phyloP scores from a whole-genome alignment of 2,329 filamentous ascomycete species.

The Fusarium sp. region DNA sequence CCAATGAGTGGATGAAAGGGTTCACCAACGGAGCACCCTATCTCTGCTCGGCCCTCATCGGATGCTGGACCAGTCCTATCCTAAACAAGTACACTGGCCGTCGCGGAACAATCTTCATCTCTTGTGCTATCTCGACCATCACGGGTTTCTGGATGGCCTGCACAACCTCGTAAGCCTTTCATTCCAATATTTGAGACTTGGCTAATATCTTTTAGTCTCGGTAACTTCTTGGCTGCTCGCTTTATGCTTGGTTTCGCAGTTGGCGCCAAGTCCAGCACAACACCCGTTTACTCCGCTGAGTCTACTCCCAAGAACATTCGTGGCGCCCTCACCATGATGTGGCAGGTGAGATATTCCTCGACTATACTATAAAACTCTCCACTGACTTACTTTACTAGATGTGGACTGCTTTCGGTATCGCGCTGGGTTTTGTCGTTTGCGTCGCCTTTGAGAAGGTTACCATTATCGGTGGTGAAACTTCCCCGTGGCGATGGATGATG shows the following conservation, averaged over 20 bases:
- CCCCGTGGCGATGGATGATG: constrained; percentile 54
- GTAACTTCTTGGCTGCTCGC: constrained; percentile 48
- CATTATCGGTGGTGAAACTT: constrained; percentile 49
- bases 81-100: constrained; percentile 72
- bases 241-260: constrained; percentile 53
- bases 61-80: constrained; percentile 50
- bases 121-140: constrained; percentile 65
- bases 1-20: constrained; percentile 60
- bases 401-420: constrained; percentile 53
- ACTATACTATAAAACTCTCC: accelerated
- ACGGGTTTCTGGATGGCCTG: constrained; percentile 65
- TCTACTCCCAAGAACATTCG: constrained; percentile 53
- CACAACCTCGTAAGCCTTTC: constrained; percentile 63
- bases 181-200: accelerated
- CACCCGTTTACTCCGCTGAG: constrained; percentile 52
- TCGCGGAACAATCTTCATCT: constrained; percentile 72
- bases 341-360: constrained; percentile 36
- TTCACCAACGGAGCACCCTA: constrained; percentile 67
- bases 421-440: constrained; percentile 53
- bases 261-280: constrained; percentile 51
- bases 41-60: constrained; percentile 59
- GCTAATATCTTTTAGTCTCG: constrained; percentile 6
- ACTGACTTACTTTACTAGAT: constrained; percentile 11
- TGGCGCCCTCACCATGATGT: constrained; percentile 54
- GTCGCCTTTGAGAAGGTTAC: constrained; percentile 46